Percentiles rank a stretch among this genome's conserved stretches.
phyloP scores from a whole-genome alignment of 1,284 basidiomycete species.

The Ustilago vetiveriae region DNA sequence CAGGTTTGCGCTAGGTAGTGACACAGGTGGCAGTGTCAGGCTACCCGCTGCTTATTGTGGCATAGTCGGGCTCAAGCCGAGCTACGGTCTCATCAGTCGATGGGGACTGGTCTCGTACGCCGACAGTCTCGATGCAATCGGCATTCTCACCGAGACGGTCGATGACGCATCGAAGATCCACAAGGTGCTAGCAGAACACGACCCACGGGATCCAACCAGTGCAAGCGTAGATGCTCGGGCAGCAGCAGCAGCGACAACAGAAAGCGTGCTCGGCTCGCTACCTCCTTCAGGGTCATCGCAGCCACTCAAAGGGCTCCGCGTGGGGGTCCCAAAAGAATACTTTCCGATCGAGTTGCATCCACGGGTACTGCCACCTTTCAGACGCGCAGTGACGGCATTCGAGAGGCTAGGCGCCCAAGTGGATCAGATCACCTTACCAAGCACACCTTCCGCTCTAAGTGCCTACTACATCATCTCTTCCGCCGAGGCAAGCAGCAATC shows the following conservation, averaged over 20 bases:
- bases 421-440: conserved; percentile 80
- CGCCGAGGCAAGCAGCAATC: conserved; percentile 92
- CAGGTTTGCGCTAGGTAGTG: conserved; percentile 79
- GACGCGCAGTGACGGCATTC: conserved; percentile 72
- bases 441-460: conserved; percentile 80
- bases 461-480: conserved; percentile 95
- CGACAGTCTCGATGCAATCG: conserved; percentile 93
- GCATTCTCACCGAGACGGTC: conserved; percentile 76
- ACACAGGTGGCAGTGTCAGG: conserved; percentile 93
- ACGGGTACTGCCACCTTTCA: conserved; percentile 71
- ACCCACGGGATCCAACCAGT: conserved; percentile 83
- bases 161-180: conserved; percentile 73
- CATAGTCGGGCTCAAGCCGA: conserved; percentile 89
- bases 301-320: conserved; percentile 70
- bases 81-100: conserved; percentile 88
- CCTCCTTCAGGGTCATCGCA: conserved; percentile 3
- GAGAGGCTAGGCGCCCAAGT: conserved; percentile 76
- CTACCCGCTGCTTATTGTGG: conserved; percentile 95
- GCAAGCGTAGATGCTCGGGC: conserved; percentile 56
- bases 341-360: conserved; percentile 78
- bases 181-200: conserved; percentile 75
- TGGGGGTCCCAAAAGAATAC: conserved; percentile 81
- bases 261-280: conserved; percentile 4
- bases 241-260: conserved; percentile 9
- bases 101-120: conserved; percentile 93